Evolutionary conservation across 23 red algal genomes (phyloP).

Genomic region (Gracilaria vermiculophylla): DNA sequence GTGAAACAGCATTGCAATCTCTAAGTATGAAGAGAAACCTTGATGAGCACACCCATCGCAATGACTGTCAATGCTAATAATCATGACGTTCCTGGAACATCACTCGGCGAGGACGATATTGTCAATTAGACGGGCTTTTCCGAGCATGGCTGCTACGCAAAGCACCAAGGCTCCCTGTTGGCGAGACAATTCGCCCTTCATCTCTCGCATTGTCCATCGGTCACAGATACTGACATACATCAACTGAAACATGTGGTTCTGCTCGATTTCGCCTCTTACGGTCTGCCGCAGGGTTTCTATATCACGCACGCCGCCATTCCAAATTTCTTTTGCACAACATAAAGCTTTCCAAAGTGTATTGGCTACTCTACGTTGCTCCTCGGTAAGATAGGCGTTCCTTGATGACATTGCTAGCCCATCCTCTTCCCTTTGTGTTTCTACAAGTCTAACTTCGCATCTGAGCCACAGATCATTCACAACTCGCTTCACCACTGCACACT

Average conservation of each 20-base stretch:
- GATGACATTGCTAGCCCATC: slow-evolving; percentile 87
- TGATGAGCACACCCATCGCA: too few species aligned
- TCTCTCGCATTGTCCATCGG: slow-evolving; percentile 53
- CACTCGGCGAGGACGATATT: slow-evolving; percentile 67
- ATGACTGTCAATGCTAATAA: too few species aligned
- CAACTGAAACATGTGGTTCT: background rate
- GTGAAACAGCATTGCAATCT: too few species aligned
- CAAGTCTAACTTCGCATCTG: slow-evolving; percentile 25
- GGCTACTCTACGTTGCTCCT: slow-evolving; percentile 59
- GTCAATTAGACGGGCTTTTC: slow-evolving; percentile 87
- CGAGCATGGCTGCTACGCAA: slow-evolving; percentile 75
- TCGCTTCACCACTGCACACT: slow-evolving; percentile 77
- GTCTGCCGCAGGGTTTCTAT: background rate
- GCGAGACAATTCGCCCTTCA: background rate
- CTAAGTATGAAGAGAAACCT: too few species aligned
- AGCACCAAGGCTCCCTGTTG: background rate
- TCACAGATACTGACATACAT: slow-evolving; percentile 73
- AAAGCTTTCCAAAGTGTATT: slow-evolving; percentile 53
- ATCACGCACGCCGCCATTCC: background rate
- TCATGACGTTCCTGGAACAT: too few species aligned
- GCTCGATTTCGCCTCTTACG: slow-evolving; percentile 11
- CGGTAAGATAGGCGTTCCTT: slow-evolving; percentile 81
- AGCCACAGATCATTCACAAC: slow-evolving; percentile 76
- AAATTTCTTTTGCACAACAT: slow-evolving; percentile 5
- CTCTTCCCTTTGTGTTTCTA: slow-evolving; percentile 69